phyloP scores from a whole-genome alignment of 148 eudicot genomes.

The Silene uniflora region DNA sequence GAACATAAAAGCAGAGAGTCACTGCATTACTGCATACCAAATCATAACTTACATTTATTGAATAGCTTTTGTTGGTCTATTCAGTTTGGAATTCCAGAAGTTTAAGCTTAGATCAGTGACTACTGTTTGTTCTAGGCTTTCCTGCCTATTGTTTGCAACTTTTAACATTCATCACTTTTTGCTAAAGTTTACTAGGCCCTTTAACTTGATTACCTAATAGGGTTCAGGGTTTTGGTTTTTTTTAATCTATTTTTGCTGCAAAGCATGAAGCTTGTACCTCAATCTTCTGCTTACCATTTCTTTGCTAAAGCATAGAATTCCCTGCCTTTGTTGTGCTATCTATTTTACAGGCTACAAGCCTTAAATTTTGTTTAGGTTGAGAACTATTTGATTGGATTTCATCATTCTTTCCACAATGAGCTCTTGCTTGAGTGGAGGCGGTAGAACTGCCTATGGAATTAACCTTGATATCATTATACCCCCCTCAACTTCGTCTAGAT shows the following conservation, averaged over 20 bases:
- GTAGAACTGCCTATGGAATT: slow-evolving; percentile 50
- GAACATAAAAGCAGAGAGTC: slow-evolving; percentile 9
- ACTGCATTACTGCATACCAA: slow-evolving; percentile 8
- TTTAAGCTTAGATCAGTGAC: slow-evolving; percentile 12
- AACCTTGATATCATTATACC: slow-evolving; percentile 73
- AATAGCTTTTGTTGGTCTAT: slow-evolving; percentile 17
- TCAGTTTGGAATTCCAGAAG: slow-evolving; percentile 20
- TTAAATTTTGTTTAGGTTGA: too few species aligned
- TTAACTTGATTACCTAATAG: slow-evolving; percentile 3
- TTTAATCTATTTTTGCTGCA: too few species aligned
- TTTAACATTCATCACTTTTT: slow-evolving; percentile 15
- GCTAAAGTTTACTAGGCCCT: background rate
- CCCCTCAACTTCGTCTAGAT: slow-evolving; percentile 48
- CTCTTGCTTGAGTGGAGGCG: slow-evolving; percentile 72
- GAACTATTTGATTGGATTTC: slow-evolving; percentile 17
- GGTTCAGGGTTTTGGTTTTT: slow-evolving; percentile 49
- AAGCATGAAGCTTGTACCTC: too few species aligned
- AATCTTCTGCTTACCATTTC: too few species aligned
- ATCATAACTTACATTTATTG: slow-evolving; percentile 18
- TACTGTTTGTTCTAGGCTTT: slow-evolving; percentile 6
- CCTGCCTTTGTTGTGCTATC: background rate
- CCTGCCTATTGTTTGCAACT: slow-evolving; percentile 25
- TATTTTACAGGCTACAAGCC: background rate
- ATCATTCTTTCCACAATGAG: slow-evolving; percentile 38
- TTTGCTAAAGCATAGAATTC: too few species aligned